Evolutionary conservation across 176 grass and related monocot genomes (phyloP), one percentile per base, ranked within the genome.

Genomic region (Cocos nucifera): DNA sequence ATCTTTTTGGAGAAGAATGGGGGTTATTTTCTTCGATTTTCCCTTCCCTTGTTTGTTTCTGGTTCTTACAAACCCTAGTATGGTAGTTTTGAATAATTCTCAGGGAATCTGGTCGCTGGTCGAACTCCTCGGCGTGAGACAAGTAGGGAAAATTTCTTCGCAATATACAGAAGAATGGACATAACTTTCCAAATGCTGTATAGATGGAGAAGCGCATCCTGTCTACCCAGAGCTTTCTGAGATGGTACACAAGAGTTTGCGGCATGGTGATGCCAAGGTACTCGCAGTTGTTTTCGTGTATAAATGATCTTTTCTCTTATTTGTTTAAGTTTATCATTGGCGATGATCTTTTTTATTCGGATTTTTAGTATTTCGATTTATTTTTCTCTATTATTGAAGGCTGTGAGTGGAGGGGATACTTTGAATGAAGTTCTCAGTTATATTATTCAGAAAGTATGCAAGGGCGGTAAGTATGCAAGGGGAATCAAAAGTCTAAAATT

Each of bases 361-460:
- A 23, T 50, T 28, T 28, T 28, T 28, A 28, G 32, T 25, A 17
- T 18, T 65, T 15, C 17, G 4, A 23, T 4, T 5, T 10, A 7
- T 27, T 6, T 28, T 12, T 60, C 28, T 59, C 70, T 16, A 55
- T 63, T 62, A 9, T 4, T 85, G 63, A 67, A 89, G 78, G 75
- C 32, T 72, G 29, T 50, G 3, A 76, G 60, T 61, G 39, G 51
- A 25, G 64, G 12, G 22, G 81, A 89, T 55, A 51, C 77, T 16
- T 67, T 89, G 6, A 72, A 65, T 1, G 65, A 1, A 69, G 8
- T 85, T 73, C 20, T 90, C 12, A 69, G 76, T 73, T 78, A 90
- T 27, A 85, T 90, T 64, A 78, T 90, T 76, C 53, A 69, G 59
- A 85, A 85, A 68, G 67, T n/a, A 82, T 56, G 82, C 50, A 75